Conservation (phyloP, 352 stramenopile species). For the Blastocystis sp. region DNA sequence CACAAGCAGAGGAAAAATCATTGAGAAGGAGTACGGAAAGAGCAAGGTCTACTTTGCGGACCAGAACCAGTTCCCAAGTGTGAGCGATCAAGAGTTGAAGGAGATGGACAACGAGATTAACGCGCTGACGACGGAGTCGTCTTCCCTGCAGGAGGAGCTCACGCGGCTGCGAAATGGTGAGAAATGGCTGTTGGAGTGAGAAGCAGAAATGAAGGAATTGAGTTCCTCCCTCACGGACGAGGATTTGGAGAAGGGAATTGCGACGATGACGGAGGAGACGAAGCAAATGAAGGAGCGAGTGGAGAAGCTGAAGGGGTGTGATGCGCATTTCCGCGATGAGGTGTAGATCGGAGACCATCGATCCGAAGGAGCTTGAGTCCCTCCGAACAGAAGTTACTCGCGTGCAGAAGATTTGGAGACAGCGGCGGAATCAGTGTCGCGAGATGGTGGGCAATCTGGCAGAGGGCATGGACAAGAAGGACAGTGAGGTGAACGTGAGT, state of each 20-base stretch:
- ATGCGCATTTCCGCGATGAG: neutral
- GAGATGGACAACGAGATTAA: constrained; percentile 55
- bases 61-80: constrained; percentile 44
- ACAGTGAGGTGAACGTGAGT: neutral
- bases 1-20: constrained; percentile 38
- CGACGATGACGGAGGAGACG: constrained; percentile 11
- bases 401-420: constrained; percentile 57
- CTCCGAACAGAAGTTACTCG: constrained; percentile 21
- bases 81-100: constrained; percentile 39
- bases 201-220: constrained; percentile 60
- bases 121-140: neutral
- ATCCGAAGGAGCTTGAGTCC: constrained; percentile 26
- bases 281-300: constrained; percentile 50
- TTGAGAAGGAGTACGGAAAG: constrained; percentile 67
- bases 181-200: neutral
- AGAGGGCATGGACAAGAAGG: constrained; percentile 54
- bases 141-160: constrained; percentile 12
- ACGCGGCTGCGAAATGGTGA: constrained; percentile 20
- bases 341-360: constrained; percentile 40
- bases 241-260: constrained; percentile 51
- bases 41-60: constrained; percentile 65
- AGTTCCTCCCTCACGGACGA: constrained; percentile 40
- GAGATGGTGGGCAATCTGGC: constrained; percentile 50
- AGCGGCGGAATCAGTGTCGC: constrained; percentile 40
- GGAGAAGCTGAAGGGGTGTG: constrained; percentile 22